Evolutionary conservation across 495 filamentous ascomycete genomes (phyloP).

Genomic region (Talaromyces borbonicus): DNA sequence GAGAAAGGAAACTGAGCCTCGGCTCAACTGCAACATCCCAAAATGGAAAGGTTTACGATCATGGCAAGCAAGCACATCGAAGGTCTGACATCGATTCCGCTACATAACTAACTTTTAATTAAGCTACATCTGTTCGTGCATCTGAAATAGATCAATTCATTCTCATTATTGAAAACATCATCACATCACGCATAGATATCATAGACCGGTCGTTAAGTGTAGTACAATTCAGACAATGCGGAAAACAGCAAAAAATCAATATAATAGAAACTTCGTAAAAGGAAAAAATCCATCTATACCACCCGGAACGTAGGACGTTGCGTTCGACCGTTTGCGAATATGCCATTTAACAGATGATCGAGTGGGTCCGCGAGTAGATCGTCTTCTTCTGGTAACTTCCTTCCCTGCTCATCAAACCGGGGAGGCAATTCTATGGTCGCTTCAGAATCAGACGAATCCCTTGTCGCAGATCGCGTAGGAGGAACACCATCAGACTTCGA

Average conservation of each 20-base stretch:
- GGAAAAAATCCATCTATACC: background rate
- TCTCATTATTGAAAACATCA: no score
- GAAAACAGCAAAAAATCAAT: background rate
- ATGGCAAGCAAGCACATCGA: no score
- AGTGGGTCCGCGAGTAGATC: constrained; percentile 27
- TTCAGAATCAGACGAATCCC: constrained; percentile 30
- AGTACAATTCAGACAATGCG: background rate
- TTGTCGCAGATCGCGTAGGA: constrained; percentile 6
- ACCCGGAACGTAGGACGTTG: background rate
- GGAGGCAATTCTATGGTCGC: constrained; percentile 49
- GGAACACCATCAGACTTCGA: constrained; percentile 10
- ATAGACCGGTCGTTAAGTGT: no score
- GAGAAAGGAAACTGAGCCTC: no score
- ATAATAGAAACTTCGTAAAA: background rate
- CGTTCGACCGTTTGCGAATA: background rate
- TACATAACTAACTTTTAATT: no score
- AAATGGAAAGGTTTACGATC: no score
- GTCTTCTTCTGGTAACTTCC: constrained; percentile 29
- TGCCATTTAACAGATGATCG: constrained; percentile 24
- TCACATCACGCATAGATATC: no score
- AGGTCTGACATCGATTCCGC: no score
- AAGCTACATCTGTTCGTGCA: no score
- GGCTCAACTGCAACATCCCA: no score
- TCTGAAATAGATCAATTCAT: no score
- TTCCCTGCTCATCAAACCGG: constrained; percentile 55